These are phyloP conservation scores for Salix exigua DNA, from an alignment of 345 rosid species.

Conservation along the genomic window DNA sequence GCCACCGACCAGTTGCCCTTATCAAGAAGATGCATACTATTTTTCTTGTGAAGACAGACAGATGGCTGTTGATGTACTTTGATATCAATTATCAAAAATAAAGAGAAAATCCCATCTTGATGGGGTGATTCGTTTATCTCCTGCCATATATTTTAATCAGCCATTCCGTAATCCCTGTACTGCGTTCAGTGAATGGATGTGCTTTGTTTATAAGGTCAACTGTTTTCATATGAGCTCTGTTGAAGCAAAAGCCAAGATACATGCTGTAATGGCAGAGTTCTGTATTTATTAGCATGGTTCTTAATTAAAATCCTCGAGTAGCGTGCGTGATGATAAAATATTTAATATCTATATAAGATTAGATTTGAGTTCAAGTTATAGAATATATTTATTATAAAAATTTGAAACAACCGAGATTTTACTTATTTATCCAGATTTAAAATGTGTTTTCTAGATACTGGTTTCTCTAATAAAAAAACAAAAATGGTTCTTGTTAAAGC, in stretches of 20 bases:
- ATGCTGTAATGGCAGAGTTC: conserved; percentile 13
- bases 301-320: no score
- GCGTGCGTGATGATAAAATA: no score
- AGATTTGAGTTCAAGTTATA: no score
- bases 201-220: conserved; percentile 16
- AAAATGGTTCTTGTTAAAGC: no score
- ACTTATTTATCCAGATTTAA: no score
- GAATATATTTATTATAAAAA: rapidly evolving
- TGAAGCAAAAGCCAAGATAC: conserved; percentile 12
- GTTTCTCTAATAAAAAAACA: no score
- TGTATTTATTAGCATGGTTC: neutral
- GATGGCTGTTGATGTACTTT: conserved; percentile 1
- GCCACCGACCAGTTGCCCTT: conserved; percentile 24
- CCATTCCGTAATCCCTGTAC: conserved; percentile 4
- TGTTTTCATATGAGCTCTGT: conserved; percentile 24
- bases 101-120: conserved; percentile 15
- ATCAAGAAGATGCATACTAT: neutral
- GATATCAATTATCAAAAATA: neutral
- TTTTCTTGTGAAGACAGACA: neutral
- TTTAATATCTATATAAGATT: no score
- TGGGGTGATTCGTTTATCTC: neutral
- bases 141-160: neutral
- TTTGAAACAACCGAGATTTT: no score
- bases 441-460: no score
- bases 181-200: conserved; percentile 28